Base-by-base conservation (phyloP, 192 early-diverging fungal species). In the Dispira simplex region DNA sequence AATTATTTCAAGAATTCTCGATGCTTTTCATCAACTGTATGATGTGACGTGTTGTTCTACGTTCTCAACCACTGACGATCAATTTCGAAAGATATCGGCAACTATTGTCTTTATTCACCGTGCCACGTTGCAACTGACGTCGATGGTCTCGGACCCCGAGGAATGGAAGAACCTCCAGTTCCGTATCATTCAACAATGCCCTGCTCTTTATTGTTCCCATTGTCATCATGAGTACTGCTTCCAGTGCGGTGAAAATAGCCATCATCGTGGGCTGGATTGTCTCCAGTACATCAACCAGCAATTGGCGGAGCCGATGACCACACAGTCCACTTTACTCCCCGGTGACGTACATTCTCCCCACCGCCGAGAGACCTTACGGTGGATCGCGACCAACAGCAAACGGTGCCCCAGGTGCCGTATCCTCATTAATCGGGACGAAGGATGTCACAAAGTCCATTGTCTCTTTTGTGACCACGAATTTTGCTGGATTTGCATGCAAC, bases 401-500 rank as follows among this genome's bases (percentile, higher is more conserved):
- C 48, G 48, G 18, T 51, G 48, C 48, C 48, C 48, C 18, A 16
- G 48, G 8, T 51, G 48, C 48, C 8, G 48, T 23, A 51, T 51
- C 21, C 48, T 51, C 48, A 51, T 51, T 8, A 51, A 16, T 23
- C 48, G 48, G 18, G 48, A 51, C 48, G 48, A 51, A 51, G 48
- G 48, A 23, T 51, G 48, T 51, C 48, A 51, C 8, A 16, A 51
- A 23, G 48, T 51, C 18, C 48, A 51, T 23, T 51, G 48, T 23
- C 48, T 51, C 48, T 51, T 20, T 23, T 51, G 48, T 23, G 48
- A 51, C 48, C 8, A 51, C 8, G 48, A 20, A 4, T 51, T 51
- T 51, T 51, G 48, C 21, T 51, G 48, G 48, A 8, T 51, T 51
- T 51, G 48, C 48, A 16, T 51, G 18, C 48, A 23, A 8, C 8